Base-by-base conservation (phyloP, 768 basidiomycete species). In the Trametes punicea region DNA sequence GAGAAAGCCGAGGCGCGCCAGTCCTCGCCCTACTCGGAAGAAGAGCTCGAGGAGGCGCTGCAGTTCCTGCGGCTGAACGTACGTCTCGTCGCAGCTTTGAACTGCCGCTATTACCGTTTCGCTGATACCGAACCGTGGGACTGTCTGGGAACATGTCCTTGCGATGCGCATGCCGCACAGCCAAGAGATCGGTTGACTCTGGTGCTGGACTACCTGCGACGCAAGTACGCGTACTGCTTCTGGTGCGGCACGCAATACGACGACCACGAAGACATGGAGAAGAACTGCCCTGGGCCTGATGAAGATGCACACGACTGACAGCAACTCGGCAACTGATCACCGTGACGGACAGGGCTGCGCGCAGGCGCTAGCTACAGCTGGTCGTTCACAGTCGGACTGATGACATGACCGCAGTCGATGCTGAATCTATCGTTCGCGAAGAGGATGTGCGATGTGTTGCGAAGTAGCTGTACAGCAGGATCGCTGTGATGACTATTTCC, bases 221-320 rank as follows among this genome's bases (percentile, higher is more conserved):
- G 81, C 34, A 78, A 75, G 57, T 82, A 92, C 68, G 67, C 75
- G 5, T 93, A 93, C 67, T 93, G 92, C 67, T 93, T 92, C 70
- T 93, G 90, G 88, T 94, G 92, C 67, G 92, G 92, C 11, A 80
- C 86, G 11, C 79, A 83, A 62, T 94, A 93, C 65, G 77, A 79
- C 5, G 75, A 77, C 60, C 68, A 71, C 6, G 79, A 80, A 15
- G 87, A 89, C 46, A 73, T 94, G 75, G 71, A 71, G 34, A 69
- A 64, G 33, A 75, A 83, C 52, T 94, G 92, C 69, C 91, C 91
- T 6, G 92, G 92, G 6, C 67, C 74, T 38, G 78, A 81, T 27
- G 92, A 94, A 68, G 88, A 90, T 36, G 82, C 80, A 57, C 91
- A 94, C 68, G 88, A 92, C 71, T 91, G 15, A 31, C 31, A 13